Base-by-base conservation (phyloP, 257 asterid genomes). In the Nyctanthes arbortristis region DNA sequence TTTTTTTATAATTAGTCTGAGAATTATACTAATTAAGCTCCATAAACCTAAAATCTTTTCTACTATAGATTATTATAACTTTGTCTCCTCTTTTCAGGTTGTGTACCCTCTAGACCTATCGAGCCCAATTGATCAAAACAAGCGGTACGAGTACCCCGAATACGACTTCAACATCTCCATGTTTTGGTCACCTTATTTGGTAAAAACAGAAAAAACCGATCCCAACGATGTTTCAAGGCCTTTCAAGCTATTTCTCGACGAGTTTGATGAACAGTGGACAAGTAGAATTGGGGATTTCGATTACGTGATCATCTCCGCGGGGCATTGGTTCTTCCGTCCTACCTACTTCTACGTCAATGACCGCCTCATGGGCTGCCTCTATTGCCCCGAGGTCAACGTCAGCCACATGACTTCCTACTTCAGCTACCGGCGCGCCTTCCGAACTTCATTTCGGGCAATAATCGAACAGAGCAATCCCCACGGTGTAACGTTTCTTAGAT, bases 311-410 rank as follows among this genome's bases (percentile, higher is more conserved):
- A 90, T 93, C 83, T 90, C 97, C 55, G 94, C 92, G 47, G 97
- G 96, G 34, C 98, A 90, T 56, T 90, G 98, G 97, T 93, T 93
- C 70, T 85, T 84, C 88, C 88, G 99, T 8, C 96, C 99, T 11
- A 77, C 93, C 5, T 79, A 84, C 69, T 89, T 83, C 86, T 84
- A 89, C 83, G 65, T 81, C 58, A 76, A 74, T 57, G 27, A 56
- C 39, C 75, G 68, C 68, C 81, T 87, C 12, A 56, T 71, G 10
- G 97, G 99, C 32, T 93, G 97, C 77, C 89, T 85, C 54, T 91
- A 91, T 76, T 93, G 97, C 73, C 84, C 84, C 1, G 78, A 84
- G 22, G 6, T 86, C 36, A 77, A 87, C 63, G 67, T 84, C 70
- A 73, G 31, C 31, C 91, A 83, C 78, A 70, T 82, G 13, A 78